phyloP scores from a whole-genome alignment of 1,139 yeast species.

The Debaryomyces fabryi region DNA sequence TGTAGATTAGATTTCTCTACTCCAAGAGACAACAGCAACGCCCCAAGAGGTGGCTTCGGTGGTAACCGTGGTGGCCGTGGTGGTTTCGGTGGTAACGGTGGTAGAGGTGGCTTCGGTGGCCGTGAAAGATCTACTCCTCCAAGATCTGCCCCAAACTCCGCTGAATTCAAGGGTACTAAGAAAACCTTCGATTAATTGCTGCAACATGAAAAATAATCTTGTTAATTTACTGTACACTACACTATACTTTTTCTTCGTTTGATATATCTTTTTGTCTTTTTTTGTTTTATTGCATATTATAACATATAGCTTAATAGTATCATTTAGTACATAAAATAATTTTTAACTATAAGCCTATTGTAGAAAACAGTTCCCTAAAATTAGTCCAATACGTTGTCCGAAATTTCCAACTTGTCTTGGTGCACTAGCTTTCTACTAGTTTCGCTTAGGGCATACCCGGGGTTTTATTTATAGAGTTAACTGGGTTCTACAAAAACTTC shows the following conservation, averaged over 20 bases:
- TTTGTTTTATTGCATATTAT: constrained; percentile 7
- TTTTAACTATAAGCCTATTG: background rate
- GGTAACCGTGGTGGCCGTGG: constrained; percentile 47
- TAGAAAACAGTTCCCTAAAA: background rate
- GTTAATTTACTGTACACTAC: constrained; percentile 8
- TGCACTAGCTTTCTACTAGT: background rate
- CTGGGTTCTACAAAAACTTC: too few relatives aligned
- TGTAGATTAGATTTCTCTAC: constrained; percentile 94
- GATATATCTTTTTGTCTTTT: background rate
- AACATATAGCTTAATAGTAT: constrained; percentile 5
- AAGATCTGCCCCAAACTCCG: constrained; percentile 58
- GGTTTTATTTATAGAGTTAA: too few relatives aligned
- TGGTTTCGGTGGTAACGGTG: constrained; percentile 38
- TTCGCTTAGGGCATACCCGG: background rate
- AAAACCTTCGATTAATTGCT: constrained; percentile 67
- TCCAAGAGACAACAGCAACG: constrained; percentile 66
- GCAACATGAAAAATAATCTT: constrained; percentile 1
- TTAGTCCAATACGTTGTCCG: background rate
- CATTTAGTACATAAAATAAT: background rate
- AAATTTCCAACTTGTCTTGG: background rate
- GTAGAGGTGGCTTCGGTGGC: constrained; percentile 43
- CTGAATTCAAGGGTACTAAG: constrained; percentile 74
- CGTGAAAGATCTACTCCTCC: constrained; percentile 56
- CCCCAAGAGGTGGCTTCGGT: constrained; percentile 35
- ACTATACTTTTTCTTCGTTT: constrained; percentile 4